phyloP scores from a whole-genome alignment of 495 filamentous ascomycete species.

The Neurospora sp. region DNA sequence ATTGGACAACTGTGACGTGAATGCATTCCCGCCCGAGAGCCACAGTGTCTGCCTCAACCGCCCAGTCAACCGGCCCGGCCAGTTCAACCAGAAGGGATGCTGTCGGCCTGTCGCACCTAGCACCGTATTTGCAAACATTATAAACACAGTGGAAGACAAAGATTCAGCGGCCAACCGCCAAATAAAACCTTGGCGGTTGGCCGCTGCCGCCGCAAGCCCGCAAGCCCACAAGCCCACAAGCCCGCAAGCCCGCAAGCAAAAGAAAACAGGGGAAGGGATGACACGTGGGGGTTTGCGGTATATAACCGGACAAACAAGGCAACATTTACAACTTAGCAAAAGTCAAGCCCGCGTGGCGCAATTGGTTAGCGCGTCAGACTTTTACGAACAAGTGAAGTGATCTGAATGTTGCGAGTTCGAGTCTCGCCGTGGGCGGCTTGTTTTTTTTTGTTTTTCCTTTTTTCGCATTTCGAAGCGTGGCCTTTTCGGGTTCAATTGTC shows the following conservation, averaged over 20 bases:
- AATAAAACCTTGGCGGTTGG: neutral
- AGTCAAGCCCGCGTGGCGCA: conserved; percentile 16
- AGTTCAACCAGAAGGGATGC: neutral
- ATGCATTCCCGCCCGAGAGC: neutral
- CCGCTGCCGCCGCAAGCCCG: neutral
- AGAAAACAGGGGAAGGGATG: neutral
- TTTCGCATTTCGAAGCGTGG: neutral
- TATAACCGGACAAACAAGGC: neutral
- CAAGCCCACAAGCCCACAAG: too few relatives aligned
- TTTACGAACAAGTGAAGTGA: conserved; percentile 8
- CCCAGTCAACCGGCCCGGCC: neutral
- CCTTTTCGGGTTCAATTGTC: too few relatives aligned
- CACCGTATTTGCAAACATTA: neutral
- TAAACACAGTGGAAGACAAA: neutral
- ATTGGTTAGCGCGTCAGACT: conserved; percentile 26
- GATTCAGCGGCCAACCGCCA: neutral
- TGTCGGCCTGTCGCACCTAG: neutral
- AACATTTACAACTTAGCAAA: neutral
- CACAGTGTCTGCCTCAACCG: neutral
- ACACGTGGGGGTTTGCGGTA: neutral
- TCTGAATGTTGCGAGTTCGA: conserved; percentile 27
- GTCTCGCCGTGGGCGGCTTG: conserved; percentile 19
- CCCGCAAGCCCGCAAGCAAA: neutral
- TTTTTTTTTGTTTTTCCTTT: conserved; percentile 1
- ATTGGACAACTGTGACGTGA: neutral